phyloP scores from a whole-genome alignment of 768 basidiomycete genomes.

The Trametes gibbosa region DNA sequence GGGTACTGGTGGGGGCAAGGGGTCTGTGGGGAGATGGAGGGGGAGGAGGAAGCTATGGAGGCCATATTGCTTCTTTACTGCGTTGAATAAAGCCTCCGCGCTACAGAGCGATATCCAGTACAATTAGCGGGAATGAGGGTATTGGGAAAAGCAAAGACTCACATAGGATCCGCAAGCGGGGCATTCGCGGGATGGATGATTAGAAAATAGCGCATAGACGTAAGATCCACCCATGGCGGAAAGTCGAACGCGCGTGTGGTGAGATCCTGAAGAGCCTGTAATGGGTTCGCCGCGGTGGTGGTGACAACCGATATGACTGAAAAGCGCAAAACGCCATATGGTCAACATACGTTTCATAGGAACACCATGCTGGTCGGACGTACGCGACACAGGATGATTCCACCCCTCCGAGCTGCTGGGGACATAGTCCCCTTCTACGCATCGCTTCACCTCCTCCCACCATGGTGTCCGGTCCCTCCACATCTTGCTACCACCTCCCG shows the following conservation, averaged over 20 bases:
- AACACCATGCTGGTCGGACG: conserved; percentile 28
- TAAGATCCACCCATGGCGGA: conserved; percentile 79
- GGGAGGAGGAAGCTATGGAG: conserved; percentile 71
- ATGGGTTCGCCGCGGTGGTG: conserved; percentile 75
- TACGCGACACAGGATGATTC: conserved; percentile 85
- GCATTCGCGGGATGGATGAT: conserved; percentile 75
- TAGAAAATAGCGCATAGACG: conserved; percentile 67
- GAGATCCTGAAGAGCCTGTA: conserved; percentile 76
- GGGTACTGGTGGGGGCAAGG: conserved; percentile 63
- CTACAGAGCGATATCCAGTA: conserved; percentile 35
- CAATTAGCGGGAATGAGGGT: not conserved
- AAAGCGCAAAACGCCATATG: not conserved
- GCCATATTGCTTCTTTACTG: conserved; percentile 84
- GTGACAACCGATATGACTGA: conserved; percentile 81
- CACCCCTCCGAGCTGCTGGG: conserved; percentile 74
- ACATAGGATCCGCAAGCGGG: conserved; percentile 77
- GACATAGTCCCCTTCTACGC: conserved; percentile 72
- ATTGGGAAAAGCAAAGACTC: conserved; percentile 31
- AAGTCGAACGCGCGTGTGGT: conserved; percentile 65
- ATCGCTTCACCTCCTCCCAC: conserved; percentile 84
- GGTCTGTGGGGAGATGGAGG: conserved; percentile 52
- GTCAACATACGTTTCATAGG: not conserved
- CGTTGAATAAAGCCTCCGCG: conserved; percentile 77
- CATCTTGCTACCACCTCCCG: conserved; percentile 30
- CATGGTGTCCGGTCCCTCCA: conserved; percentile 58